Percentiles rank a stretch among this genome's conserved stretches.
Conservation (phyloP, 768 basidiomycete species). For the Pisolithus tinctorius region DNA sequence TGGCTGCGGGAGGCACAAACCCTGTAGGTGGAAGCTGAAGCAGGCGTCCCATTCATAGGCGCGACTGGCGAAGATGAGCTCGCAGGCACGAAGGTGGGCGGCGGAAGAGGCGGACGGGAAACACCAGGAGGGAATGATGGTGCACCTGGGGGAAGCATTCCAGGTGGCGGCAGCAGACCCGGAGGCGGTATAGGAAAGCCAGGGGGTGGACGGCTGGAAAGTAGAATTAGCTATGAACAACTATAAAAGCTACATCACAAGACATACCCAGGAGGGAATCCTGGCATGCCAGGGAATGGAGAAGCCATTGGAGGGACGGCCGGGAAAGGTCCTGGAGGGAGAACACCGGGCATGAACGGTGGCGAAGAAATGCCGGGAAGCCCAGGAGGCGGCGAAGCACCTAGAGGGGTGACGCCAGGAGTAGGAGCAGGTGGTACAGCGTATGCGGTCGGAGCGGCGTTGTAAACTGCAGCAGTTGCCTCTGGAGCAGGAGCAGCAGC, state of each 20-base stretch:
- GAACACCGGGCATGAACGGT: conserved; percentile 32
- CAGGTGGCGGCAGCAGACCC: conserved; percentile 29
- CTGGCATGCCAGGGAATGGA: conserved; percentile 39
- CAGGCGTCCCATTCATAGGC: conserved; percentile 20
- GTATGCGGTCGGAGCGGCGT: conserved; percentile 71
- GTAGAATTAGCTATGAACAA: conserved; percentile 9
- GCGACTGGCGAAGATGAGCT: conserved; percentile 21
- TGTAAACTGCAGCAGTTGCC: conserved; percentile 57
- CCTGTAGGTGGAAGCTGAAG: conserved; percentile 4
- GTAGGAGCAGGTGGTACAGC: conserved; percentile 34
- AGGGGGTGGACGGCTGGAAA: conserved; percentile 41
- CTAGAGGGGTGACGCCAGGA: conserved; percentile 19
- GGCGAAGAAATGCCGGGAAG: conserved; percentile 40
- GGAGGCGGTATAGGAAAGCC: conserved; percentile 47
- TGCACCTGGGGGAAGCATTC: conserved; percentile 31
- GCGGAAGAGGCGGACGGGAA: conserved; percentile 26
- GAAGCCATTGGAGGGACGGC: conserved; percentile 33
- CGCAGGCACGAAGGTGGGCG: conserved; percentile 31
- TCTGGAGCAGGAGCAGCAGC: conserved; percentile 30
- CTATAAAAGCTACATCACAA: conserved; percentile 5
- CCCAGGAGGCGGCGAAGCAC: conserved; percentile 33
- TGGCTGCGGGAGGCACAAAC: too few relatives aligned
- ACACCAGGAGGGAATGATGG: conserved; percentile 34
- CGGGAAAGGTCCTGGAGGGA: conserved; percentile 34
- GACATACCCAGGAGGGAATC: conserved; percentile 54